Evolutionary conservation across 768 basidiomycete genomes (phyloP), one percentile per base, ranked within the genome.

Genomic region (Lactarius evosmus): DNA sequence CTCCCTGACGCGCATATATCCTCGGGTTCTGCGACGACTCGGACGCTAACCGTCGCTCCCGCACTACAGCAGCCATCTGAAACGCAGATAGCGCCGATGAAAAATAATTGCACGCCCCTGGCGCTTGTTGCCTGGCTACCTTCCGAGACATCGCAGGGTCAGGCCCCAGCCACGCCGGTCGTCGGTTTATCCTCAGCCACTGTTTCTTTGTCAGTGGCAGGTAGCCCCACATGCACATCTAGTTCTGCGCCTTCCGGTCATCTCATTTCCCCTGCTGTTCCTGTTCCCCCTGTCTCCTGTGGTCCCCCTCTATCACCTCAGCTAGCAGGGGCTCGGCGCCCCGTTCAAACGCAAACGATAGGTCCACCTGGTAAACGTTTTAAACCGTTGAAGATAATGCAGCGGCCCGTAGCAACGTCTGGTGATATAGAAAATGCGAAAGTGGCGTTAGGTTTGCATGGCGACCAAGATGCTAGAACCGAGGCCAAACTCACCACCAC

Each of bases 291-390:
- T 36, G 1, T 51, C 40, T n/a, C 60, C 41, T 9, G 16, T 40
- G n/a, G 22, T 12, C 44, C 30, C 12, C 9, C 50, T 19, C 25
- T 33, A 22, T 40, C 46, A 32, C 46, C 58, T 34, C 3, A 14
- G 17, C 17, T 19, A 34, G 19, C n/a, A 7, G 49, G 58, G 19
- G 17, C 17, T 3, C 19, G 11, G 25, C 34, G 4, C 11, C 54
- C 7, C 25, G 46, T 36, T 38, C 46, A 2, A 25, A 32, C 25
- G 3, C 63, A 56, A 33, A 7, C 25, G 34, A 25, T 32, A 9
- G 12, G 30, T 29, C 33, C 12, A 17, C 34, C 63, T 34, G 46
- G 64, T 44, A 61, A 57, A 44, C 59, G 64, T 12, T 65, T 65
- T 55, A 61, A 65, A 32, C 59, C 59, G 25, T 51, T 56, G 40